Conservation (phyloP, 2,329 filamentous ascomycete species). For the Rasamsonia emersonii region DNA sequence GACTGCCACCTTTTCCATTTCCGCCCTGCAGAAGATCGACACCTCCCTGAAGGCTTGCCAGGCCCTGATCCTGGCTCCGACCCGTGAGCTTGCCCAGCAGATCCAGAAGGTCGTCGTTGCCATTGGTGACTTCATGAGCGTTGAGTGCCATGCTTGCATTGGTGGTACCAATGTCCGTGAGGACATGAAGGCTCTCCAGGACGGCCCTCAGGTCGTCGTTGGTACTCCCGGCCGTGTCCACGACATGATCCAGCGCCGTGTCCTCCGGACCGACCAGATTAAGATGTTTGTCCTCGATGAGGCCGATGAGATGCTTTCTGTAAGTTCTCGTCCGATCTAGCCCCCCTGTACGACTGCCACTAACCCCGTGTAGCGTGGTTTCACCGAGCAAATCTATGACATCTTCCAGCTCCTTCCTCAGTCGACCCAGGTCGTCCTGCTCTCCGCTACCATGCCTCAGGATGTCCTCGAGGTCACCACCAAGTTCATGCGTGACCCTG, state of each 20-base stretch:
- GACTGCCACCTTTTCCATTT: slow-evolving; percentile 99
- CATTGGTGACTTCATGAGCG: slow-evolving; percentile 98
- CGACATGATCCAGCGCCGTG: slow-evolving; percentile 98
- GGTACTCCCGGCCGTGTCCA: slow-evolving; percentile 97
- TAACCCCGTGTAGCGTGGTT: slow-evolving; percentile 70
- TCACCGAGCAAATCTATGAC: slow-evolving; percentile 99
- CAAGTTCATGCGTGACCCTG: slow-evolving; percentile 99
- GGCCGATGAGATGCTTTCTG: slow-evolving; percentile 88
- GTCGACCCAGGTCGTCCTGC: slow-evolving; percentile 94
- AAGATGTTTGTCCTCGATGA: slow-evolving; percentile 99
- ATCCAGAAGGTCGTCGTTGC: slow-evolving; percentile 99
- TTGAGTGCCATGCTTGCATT: slow-evolving; percentile 98
- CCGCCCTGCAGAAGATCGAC: slow-evolving; percentile 98
- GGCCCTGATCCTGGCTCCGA: slow-evolving; percentile 94
- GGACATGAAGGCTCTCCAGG: slow-evolving; percentile 95
- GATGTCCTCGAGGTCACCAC: slow-evolving; percentile 98
- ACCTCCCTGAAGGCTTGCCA: slow-evolving; percentile 90
- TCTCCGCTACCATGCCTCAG: slow-evolving; percentile 98
- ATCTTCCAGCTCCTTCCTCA: slow-evolving; percentile 98
- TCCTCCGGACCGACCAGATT: slow-evolving; percentile 94
- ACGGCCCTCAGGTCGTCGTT: slow-evolving; percentile 93
- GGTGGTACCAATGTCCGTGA: slow-evolving; percentile 97
- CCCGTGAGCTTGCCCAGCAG: slow-evolving; percentile 96
- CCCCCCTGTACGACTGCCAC: slow-evolving; percentile 8
- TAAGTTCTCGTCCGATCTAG: slow-evolving; percentile 12